Base-by-base conservation (phyloP, 257 asterid species). In the Cinchona pubescens region DNA sequence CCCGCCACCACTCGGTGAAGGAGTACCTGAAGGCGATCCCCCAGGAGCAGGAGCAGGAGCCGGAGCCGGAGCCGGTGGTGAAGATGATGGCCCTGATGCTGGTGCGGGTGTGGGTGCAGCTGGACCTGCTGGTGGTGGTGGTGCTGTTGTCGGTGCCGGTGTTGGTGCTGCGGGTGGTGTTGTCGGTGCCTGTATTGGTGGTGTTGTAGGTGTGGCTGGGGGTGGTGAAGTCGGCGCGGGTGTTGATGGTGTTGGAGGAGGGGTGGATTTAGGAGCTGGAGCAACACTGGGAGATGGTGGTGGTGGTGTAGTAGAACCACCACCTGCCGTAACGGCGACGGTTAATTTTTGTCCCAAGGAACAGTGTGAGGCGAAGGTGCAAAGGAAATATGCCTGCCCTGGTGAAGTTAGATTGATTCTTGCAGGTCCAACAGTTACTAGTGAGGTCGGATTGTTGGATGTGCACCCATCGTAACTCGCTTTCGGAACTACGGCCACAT, bases 351-450 rank as follows among this genome's bases (percentile, higher is more conserved):
- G 94, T 23, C 92, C 96, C 5, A 68, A 13, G 34, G 80, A 5
- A 66, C 96, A 90, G 40, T 90, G 94, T 15, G 56, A 71, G 64
- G 81, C 83, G 63, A 90, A 87, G 48, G 96, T 90, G 76, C 92
- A 88, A 64, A 87, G 84, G 92, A 67, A 90, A 83, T 85, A 74
- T 27, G 77, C 18, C 4, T 45, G 59, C 2, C 96, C 93, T 66
- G 81, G 29, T 37, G 86, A 4, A 81, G 60, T 55, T 43, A 91
- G 88, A 23, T 86, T 85, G 71, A 83, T 53, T 15, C 29, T 86
- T 7, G 90, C 83, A 0, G 97, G 97, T 37, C 93, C 87, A 10
- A 53, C 55, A 2, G 88, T 86, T 3, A 43, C 35, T 2, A 86
- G 69, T 1, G 75, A 51, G 1, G 84, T 75, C 7, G 93, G 85